phyloP scores from a whole-genome alignment of 225 moss, liverwort and hornwort genomes.

The Climacium dendroides region DNA sequence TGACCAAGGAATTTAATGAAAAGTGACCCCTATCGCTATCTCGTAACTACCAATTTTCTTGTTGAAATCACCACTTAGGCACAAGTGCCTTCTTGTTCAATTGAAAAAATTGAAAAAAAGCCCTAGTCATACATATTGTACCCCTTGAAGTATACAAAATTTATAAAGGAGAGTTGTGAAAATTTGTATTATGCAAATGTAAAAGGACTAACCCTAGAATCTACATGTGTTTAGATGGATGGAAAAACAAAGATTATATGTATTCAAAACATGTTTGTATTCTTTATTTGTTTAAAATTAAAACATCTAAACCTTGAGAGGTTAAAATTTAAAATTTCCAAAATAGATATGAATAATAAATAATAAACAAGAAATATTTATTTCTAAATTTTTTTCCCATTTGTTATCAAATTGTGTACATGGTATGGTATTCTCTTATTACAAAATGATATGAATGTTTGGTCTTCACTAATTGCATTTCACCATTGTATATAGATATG shows the following conservation, averaged over 20 bases:
- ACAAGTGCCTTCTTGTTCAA: no score
- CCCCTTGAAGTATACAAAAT: background rate
- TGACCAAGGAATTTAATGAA: no score
- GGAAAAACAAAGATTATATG: background rate
- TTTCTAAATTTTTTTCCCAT: background rate
- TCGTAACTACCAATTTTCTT: no score
- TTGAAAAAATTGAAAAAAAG: no score
- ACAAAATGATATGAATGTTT: background rate
- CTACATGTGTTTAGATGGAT: background rate
- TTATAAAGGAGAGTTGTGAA: fast-evolving
- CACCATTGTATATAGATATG: background rate
- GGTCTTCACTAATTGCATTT: no score
- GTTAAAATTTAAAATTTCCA: no score
- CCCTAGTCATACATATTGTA: background rate
- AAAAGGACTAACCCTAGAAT: background rate
- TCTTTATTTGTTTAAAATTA: background rate
- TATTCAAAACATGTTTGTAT: background rate
- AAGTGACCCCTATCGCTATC: no score
- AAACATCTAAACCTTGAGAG: background rate
- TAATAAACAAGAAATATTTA: background rate
- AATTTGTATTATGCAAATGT: background rate
- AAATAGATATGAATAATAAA: background rate
- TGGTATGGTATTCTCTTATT: fast-evolving
- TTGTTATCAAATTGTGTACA: background rate
- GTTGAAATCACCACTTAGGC: no score